Percentiles rank a stretch among this genome's conserved stretches.
Evolutionary conservation across 139 green algal genomes (phyloP).

Genomic region (Desmodesmus armatus): DNA sequence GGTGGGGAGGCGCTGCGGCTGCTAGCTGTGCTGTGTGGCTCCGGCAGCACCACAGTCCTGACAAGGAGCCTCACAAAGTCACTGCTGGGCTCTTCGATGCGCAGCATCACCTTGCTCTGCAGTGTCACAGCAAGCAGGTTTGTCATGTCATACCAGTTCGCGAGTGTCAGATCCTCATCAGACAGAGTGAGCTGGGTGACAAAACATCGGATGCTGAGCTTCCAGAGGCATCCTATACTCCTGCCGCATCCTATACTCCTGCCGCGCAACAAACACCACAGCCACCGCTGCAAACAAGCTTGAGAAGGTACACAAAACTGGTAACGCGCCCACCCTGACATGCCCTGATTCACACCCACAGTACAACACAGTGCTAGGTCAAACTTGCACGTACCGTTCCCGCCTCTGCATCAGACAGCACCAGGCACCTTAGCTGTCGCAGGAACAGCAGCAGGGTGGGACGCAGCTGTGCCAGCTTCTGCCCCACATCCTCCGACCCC

Average conservation of each 20-base stretch:
- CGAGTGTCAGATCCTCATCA: too few relatives aligned
- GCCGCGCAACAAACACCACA: too few relatives aligned
- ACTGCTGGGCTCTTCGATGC: not conserved
- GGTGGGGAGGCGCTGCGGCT: too few relatives aligned
- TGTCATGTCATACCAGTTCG: too few relatives aligned
- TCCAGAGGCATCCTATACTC: too few relatives aligned
- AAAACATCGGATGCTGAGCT: too few relatives aligned
- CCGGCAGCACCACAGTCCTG: not conserved
- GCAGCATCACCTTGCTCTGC: constrained; percentile 18
- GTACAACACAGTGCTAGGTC: not conserved
- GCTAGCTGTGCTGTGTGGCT: too few relatives aligned
- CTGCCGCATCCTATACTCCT: too few relatives aligned
- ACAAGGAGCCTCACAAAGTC: not conserved
- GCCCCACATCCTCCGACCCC: not conserved
- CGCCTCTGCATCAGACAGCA: constrained; percentile 17
- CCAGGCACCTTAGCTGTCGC: constrained; percentile 18
- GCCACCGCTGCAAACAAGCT: not conserved
- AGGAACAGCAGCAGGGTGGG: constrained; percentile 49
- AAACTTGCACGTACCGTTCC: not conserved
- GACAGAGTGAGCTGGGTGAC: too few relatives aligned
- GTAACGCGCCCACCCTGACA: not conserved
- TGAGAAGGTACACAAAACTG: not conserved
- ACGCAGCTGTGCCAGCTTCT: constrained; percentile 21
- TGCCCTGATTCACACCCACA: not conserved
- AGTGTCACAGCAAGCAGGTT: not conserved